Evolutionary conservation across 352 stramenopile species (phyloP).

Genomic region (Phytophthora crassamura): DNA sequence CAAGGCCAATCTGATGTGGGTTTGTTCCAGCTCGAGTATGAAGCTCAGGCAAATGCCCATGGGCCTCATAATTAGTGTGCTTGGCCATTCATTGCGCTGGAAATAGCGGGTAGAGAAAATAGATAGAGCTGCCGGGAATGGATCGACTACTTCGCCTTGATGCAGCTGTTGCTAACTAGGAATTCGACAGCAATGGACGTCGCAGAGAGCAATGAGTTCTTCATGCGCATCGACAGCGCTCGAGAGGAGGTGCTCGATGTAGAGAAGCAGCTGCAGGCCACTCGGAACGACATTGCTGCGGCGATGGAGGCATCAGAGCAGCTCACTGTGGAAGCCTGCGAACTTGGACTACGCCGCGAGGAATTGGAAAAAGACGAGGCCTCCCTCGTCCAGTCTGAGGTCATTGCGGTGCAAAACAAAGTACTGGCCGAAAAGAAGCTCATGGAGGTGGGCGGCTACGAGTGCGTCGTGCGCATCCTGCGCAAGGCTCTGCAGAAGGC

Average conservation of each 20-base stretch:
- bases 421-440: constrained; percentile 65
- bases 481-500: constrained; percentile 59
- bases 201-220: constrained; percentile 40
- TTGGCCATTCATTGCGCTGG: too few species aligned
- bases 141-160: neutral
- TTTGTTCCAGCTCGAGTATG: too few species aligned
- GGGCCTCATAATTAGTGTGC: too few species aligned
- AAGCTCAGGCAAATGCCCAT: too few species aligned
- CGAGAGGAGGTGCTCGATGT: constrained; percentile 44
- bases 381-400: constrained; percentile 50
- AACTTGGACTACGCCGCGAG: constrained; percentile 57
- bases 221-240: constrained; percentile 48
- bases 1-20: too few species aligned
- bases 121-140: constrained; percentile 8
- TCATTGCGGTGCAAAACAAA: constrained; percentile 58
- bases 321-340: constrained; percentile 57
- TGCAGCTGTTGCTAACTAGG: neutral
- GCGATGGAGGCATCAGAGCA: constrained; percentile 55
- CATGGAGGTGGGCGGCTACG: constrained; percentile 68
- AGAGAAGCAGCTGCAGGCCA: constrained; percentile 47
- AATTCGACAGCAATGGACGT: constrained; percentile 31
- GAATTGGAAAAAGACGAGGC: constrained; percentile 72
- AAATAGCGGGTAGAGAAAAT: constrained; percentile 5
- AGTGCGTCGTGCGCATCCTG: constrained; percentile 61
- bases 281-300: constrained; percentile 40